Evolutionary conservation across 164 flowering plant species (phyloP).

Genomic region (Buxus sempervirens): DNA sequence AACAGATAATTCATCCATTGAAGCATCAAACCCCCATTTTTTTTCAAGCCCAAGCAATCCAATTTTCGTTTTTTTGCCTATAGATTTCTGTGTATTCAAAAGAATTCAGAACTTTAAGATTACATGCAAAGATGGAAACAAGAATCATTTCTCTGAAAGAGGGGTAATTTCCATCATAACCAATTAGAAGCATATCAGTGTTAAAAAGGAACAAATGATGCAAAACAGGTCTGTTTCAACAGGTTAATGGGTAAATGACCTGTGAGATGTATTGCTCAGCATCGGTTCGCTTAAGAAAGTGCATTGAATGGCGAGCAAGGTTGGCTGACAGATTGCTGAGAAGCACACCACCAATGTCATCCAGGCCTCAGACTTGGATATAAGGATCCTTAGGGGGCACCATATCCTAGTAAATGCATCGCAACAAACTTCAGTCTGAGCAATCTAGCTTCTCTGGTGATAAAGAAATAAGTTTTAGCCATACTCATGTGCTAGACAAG

Average conservation of each 20-base stretch:
- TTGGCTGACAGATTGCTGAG: slow-evolving; percentile 67
- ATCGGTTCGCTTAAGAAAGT: slow-evolving; percentile 84
- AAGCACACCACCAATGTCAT: slow-evolving; percentile 71
- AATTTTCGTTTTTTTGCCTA: no score
- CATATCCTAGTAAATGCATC: slow-evolving; percentile 61
- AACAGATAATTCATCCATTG: no score
- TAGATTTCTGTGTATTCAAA: no score
- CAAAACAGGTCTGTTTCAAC: background rate
- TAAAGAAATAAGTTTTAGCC: no score
- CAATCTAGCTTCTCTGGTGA: background rate
- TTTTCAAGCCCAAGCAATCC: no score
- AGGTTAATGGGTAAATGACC: slow-evolving; percentile 30
- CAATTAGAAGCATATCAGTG: background rate
- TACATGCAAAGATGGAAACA: no score
- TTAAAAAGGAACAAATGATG: background rate
- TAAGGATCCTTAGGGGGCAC: slow-evolving; percentile 98
- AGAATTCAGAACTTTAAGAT: no score
- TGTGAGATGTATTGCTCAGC: slow-evolving; percentile 86
- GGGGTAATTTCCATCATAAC: no score
- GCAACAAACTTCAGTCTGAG: background rate
- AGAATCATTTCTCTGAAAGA: no score
- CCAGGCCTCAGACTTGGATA: slow-evolving; percentile 86
- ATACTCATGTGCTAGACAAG: background rate
- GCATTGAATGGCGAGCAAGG: slow-evolving; percentile 76
- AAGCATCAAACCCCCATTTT: no score